These are phyloP conservation scores for Raphanus raphanistrum DNA, from an alignment of 345 rosid species.

Conservation along the genomic window DNA sequence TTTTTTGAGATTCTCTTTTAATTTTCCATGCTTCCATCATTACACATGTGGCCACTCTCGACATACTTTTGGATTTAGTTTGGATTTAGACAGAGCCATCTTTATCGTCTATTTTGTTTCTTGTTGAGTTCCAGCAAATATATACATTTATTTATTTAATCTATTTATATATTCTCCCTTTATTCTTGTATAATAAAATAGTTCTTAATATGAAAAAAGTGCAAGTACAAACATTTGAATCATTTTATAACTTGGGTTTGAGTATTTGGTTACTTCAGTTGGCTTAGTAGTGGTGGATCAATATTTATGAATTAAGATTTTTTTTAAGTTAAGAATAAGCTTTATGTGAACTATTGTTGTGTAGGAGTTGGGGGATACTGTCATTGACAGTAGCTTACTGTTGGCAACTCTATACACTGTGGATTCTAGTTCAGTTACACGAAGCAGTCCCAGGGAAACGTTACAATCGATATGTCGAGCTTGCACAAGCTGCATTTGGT, in stretches of 20 bases:
- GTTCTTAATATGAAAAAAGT: neutral
- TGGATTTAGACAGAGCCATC: slow-evolving; percentile 34
- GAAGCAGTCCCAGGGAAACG: slow-evolving; percentile 98
- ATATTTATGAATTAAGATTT: neutral
- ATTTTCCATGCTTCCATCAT: slow-evolving; percentile 40
- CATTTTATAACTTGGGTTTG: neutral
- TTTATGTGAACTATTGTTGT: neutral
- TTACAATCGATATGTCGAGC: slow-evolving; percentile 93
- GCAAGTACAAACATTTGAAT: neutral
- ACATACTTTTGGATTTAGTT: slow-evolving; percentile 40
- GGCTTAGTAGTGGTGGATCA: neutral
- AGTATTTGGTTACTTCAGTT: neutral
- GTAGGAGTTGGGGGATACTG: slow-evolving; percentile 94
- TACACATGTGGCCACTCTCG: slow-evolving; percentile 41
- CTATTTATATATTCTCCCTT: neutral
- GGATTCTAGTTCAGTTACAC: slow-evolving; percentile 91
- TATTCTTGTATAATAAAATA: neutral
- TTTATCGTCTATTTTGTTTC: slow-evolving; percentile 32
- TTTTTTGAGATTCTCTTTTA: neutral
- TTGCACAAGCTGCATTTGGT: slow-evolving; percentile 99
- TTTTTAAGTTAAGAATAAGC: neutral
- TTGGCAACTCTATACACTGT: slow-evolving; percentile 94
- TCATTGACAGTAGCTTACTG: slow-evolving; percentile 84
- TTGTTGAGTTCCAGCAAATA: slow-evolving; percentile 23
- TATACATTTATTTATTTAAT: neutral